Percentiles rank a stretch among this genome's conserved stretches.
Evolutionary conservation across 2,329 filamentous ascomycete species (phyloP).

Genomic region (Graphium sp.): DNA sequence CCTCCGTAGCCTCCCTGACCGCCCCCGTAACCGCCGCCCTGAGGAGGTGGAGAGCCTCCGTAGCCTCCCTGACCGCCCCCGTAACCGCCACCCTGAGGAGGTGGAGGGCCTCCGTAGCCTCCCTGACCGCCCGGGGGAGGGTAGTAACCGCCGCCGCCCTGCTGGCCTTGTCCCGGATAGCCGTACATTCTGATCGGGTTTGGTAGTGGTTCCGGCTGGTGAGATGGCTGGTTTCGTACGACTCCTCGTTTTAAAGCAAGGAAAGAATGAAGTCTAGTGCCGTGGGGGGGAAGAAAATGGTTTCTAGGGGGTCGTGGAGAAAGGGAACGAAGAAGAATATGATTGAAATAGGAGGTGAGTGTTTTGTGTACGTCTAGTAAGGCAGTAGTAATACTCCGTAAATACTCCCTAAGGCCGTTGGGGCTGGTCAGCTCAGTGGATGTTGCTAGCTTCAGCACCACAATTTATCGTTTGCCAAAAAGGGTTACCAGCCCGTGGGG

Average conservation of each 20-base stretch:
- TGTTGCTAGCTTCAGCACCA: too few species aligned
- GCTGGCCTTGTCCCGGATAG: conserved; percentile 7
- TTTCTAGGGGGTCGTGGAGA: conserved; percentile 1
- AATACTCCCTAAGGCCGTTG: too few species aligned
- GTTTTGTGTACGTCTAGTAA: too few species aligned
- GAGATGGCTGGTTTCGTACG: too few species aligned
- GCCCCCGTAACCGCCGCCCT: conserved; percentile 9
- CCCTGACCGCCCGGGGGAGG: not conserved
- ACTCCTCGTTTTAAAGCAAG: too few species aligned
- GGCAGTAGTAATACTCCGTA: too few species aligned
- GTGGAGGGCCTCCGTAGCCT: conserved; percentile 8
- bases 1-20: conserved; percentile 13
- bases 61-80: conserved; percentile 7
- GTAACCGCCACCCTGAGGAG: conserved; percentile 9
- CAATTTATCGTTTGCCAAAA: too few species aligned
- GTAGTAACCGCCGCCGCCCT: conserved; percentile 3
- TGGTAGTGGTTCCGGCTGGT: too few species aligned
- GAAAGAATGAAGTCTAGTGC: not conserved
- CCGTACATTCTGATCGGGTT: conserved; percentile 6
- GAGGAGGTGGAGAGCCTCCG: conserved; percentile 3
- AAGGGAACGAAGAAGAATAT: conserved; percentile 1
- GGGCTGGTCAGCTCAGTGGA: too few species aligned
- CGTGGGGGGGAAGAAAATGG: not conserved
- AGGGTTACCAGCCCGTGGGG: too few species aligned
- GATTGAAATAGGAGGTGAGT: too few species aligned